Conservation (phyloP, 331 rosid species). For the Rhamnella rubrinervis region DNA sequence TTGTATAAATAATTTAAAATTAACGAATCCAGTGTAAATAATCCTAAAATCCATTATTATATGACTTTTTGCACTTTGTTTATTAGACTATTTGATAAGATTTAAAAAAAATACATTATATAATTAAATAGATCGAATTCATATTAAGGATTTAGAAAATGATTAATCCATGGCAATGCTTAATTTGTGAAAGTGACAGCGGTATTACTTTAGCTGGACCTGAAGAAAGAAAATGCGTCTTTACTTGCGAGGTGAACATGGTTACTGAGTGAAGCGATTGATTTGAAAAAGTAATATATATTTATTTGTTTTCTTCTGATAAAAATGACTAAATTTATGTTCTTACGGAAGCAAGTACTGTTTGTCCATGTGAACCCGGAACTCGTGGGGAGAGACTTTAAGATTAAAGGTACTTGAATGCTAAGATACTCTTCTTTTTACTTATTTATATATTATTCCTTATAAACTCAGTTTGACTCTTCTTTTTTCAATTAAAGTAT, state of each 20-base stretch:
- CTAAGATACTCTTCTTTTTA: slow-evolving; percentile 1
- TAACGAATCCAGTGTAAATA: too few relatives aligned
- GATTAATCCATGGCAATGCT: too few relatives aligned
- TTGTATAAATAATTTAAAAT: too few relatives aligned
- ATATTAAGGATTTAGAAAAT: too few relatives aligned
- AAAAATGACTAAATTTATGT: background rate
- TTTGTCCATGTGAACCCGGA: slow-evolving; percentile 7
- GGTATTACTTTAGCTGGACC: background rate
- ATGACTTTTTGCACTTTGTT: too few relatives aligned
- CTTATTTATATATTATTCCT: background rate
- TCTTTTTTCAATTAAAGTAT: background rate
- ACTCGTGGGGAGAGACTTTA: background rate
- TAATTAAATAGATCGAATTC: too few relatives aligned
- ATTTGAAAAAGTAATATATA: background rate
- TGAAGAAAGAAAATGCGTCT: background rate
- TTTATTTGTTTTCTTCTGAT: background rate
- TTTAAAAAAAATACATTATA: too few relatives aligned
- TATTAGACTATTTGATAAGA: too few relatives aligned
- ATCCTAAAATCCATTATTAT: too few relatives aligned
- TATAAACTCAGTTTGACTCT: background rate
- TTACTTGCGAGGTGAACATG: background rate
- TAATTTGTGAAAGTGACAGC: background rate
- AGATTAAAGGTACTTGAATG: background rate
- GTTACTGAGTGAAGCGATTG: slow-evolving; percentile 10
- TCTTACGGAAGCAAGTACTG: background rate